Percentiles rank a stretch among this genome's conserved stretches.
These are phyloP conservation scores for Botrytis elliptica DNA, from an alignment of 2,329 filamentous ascomycete species.

Conservation along the genomic window DNA sequence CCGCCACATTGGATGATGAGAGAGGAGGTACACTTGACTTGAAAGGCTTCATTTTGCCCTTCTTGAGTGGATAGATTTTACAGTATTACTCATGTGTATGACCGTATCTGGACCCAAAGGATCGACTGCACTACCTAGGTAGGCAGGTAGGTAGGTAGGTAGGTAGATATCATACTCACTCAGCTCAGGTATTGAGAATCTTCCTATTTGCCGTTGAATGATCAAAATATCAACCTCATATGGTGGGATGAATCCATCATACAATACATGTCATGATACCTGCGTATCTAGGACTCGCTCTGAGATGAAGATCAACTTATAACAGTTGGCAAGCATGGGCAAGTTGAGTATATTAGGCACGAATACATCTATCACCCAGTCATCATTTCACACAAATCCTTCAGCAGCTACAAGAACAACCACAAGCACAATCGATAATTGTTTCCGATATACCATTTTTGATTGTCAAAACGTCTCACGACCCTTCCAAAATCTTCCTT, in stretches of 20 bases:
- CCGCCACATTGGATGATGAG: background rate
- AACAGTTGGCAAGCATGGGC: background rate
- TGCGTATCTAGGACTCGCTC: background rate
- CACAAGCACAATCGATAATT: background rate
- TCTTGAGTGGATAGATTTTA: background rate
- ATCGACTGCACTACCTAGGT: background rate
- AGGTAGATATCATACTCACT: background rate
- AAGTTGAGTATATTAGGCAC: slow-evolving; percentile 1
- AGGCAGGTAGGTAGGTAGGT: no score
- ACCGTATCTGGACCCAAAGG: background rate
- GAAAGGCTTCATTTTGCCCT: background rate
- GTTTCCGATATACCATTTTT: background rate
- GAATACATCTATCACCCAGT: background rate
- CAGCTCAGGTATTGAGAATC: background rate
- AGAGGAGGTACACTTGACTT: background rate
- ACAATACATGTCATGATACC: background rate
- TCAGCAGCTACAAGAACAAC: background rate
- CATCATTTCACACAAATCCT: background rate
- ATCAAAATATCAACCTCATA: background rate
- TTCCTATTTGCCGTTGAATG: background rate
- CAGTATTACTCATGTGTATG: background rate
- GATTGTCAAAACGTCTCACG: background rate
- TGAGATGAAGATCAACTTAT: background rate
- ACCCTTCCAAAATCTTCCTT: background rate
- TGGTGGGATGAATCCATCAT: background rate